Conservation (phyloP, 129 eudicot genomes). For the Chrysanthemum seticuspe region DNA sequence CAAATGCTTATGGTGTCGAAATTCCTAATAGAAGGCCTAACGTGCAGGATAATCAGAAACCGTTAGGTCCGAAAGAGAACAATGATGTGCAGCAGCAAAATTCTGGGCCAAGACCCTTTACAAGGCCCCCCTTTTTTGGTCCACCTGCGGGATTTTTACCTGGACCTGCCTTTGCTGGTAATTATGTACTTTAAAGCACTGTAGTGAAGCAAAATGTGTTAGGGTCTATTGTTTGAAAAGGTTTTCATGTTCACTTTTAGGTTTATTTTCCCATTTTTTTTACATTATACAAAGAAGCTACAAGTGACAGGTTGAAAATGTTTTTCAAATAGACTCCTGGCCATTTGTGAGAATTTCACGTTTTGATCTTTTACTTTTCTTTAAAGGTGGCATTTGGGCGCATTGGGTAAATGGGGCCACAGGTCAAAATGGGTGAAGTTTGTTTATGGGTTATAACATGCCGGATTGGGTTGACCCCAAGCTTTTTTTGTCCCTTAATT, state of each 20-base stretch:
- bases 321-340: not conserved
- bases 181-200: conserved; percentile 3
- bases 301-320: conserved; percentile 7
- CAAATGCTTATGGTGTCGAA: conserved; percentile 38
- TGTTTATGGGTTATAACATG: too few species aligned
- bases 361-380: conserved; percentile 8
- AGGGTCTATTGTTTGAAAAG: not conserved
- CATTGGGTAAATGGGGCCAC: too few species aligned
- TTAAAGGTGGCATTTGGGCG: too few species aligned
- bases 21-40: conserved; percentile 53
- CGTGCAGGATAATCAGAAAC: conserved; percentile 48
- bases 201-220: not conserved
- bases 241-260: not conserved
- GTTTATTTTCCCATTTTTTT: conserved; percentile 4
- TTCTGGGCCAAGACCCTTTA: conserved; percentile 64
- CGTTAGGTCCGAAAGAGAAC: conserved; percentile 47
- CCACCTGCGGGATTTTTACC: conserved; percentile 61
- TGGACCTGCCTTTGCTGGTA: conserved; percentile 74
- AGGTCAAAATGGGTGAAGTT: too few species aligned
- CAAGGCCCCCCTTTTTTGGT: conserved; percentile 66
- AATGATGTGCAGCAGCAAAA: conserved; percentile 40
- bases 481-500: too few species aligned
- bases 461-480: too few species aligned
- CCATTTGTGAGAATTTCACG: conserved; percentile 4
- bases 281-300: not conserved